Evolutionary conservation across 2,329 filamentous ascomycete genomes (phyloP), one percentile per base, ranked within the genome.

Genomic region (Colletotrichum horii): DNA sequence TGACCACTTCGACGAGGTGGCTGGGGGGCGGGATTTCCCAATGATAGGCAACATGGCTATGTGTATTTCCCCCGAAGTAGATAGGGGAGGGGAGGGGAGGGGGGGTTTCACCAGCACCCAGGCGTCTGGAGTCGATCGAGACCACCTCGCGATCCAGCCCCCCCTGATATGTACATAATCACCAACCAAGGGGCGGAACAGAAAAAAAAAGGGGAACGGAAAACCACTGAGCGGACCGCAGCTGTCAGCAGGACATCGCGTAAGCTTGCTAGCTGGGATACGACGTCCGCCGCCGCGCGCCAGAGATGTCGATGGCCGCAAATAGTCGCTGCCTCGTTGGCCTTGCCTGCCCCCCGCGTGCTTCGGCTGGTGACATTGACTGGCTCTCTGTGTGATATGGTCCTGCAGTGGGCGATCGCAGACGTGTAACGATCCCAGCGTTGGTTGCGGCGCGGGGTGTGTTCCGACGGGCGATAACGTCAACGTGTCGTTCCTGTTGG

Each of bases 111-210:
- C 70, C 73, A 68, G 22, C 32, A 75, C 32, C 73, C 73, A 75
- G 73, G 73, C 64, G 55, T 64, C 48, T 38, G 73, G 73, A 68
- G 70, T 75, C 73, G 70, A 75, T 75, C 73, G 70, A 73, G 70
- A 73, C 70, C 56, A 67, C 64, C 56, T 66, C 58, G 34, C 56
- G 70, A 73, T 68, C 58, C 73, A 64, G 70, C 22, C 56, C 64
- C 32, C 64, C 32, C 64, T 61, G 58, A 64, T 24, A 73, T 64
- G 73, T 64, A 67, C 62, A 72, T 64, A 43, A 34, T 38, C 32
- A 43, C 68, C 22, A 24, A n/a, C n/a, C 38, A 56, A n/a, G 66
- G 66, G 55, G 16, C n/a, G n/a, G 43, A 52, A 52, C 58, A 32
- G 64, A 15, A 66, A 64, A 32, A 52, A n/a, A 24, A 66, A 26